These are phyloP conservation scores for Papiliotrema fonsecae DNA, from an alignment of 1,284 basidiomycete genomes.

Conservation along the genomic window DNA sequence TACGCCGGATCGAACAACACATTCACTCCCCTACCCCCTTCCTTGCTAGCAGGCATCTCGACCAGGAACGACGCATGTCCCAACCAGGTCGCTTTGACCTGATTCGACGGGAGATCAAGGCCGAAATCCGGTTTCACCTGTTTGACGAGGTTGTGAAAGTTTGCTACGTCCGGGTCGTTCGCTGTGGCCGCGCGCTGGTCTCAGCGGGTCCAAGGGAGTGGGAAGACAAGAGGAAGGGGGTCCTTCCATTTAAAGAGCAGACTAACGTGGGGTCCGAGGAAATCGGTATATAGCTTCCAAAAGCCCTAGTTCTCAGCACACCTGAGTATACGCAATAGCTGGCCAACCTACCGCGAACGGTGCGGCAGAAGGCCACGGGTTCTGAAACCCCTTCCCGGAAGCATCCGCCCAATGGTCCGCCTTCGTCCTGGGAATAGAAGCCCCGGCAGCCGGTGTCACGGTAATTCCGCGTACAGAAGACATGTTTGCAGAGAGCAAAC, in stretches of 20 bases:
- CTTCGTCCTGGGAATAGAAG: not conserved
- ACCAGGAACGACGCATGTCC: slow-evolving; percentile 68
- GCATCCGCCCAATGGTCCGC: slow-evolving; percentile 2
- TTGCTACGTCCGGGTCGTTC: slow-evolving; percentile 6
- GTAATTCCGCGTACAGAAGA: slow-evolving; percentile 1
- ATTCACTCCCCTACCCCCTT: slow-evolving; percentile 52
- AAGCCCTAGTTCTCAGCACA: too few relatives aligned
- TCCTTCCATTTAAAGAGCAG: too few relatives aligned
- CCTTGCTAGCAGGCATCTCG: slow-evolving; percentile 52
- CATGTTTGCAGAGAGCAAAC: too few relatives aligned
- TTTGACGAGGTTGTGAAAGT: slow-evolving; percentile 18
- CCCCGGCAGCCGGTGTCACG: not conserved
- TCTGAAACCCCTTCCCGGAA: not conserved
- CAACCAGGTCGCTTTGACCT: slow-evolving; percentile 65
- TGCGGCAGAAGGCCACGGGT: slow-evolving; percentile 1
- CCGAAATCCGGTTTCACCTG: slow-evolving; percentile 30
- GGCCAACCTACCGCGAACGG: not conserved
- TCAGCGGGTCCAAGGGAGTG: too few relatives aligned
- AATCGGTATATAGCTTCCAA: too few relatives aligned
- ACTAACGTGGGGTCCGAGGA: too few relatives aligned
- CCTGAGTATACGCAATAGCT: too few relatives aligned
- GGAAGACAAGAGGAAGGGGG: too few relatives aligned
- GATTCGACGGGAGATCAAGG: slow-evolving; percentile 7
- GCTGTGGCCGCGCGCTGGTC: too few relatives aligned
- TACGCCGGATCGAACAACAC: slow-evolving; percentile 71